These are phyloP conservation scores for Trichoderma polysporum DNA, from an alignment of 2,329 filamentous ascomycete species.

Conservation along the genomic window DNA sequence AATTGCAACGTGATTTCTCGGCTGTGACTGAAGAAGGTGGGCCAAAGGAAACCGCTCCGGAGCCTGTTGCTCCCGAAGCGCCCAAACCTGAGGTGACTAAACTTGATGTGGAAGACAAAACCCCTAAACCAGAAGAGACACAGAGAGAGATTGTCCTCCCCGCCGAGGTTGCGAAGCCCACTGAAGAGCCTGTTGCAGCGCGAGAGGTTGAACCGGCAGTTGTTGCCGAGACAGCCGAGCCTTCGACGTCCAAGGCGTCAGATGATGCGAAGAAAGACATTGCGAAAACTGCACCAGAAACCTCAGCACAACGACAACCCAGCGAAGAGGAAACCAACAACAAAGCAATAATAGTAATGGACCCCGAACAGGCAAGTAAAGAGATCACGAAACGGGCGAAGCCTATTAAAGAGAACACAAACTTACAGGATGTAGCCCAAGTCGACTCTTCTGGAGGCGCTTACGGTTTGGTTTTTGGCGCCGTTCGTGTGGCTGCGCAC, in stretches of 20 bases:
- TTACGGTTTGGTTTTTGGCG: slow-evolving; percentile 21
- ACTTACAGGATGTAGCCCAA: slow-evolving; percentile 23
- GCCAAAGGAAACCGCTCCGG: slow-evolving; percentile 10
- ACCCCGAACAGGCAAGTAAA: slow-evolving; percentile 23
- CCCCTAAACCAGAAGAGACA: slow-evolving; percentile 7
- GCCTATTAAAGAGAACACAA: slow-evolving; percentile 19
- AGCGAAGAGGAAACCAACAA: slow-evolving; percentile 5
- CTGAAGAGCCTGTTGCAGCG: slow-evolving; percentile 11
- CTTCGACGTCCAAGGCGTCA: slow-evolving; percentile 1
- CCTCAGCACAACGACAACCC: background rate
- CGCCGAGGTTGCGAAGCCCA: slow-evolving; percentile 10
- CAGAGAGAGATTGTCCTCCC: slow-evolving; percentile 8
- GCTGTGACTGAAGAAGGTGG: slow-evolving; percentile 1
- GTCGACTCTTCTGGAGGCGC: slow-evolving; percentile 17
- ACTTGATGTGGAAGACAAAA: slow-evolving; percentile 8
- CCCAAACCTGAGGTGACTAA: slow-evolving; percentile 16
- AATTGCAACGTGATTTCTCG: slow-evolving; percentile 6
- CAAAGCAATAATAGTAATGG: slow-evolving; percentile 9
- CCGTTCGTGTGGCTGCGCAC: slow-evolving; percentile 21
- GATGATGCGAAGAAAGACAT: slow-evolving; percentile 5
- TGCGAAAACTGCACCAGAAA: background rate
- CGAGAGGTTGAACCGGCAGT: slow-evolving; percentile 5
- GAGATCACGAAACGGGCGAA: slow-evolving; percentile 21
- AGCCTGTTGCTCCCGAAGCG: slow-evolving; percentile 14
- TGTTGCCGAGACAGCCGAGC: slow-evolving; percentile 3